Percentiles rank a stretch among this genome's conserved stretches.
These are phyloP conservation scores for Hypoxylon sp. DNA, from an alignment of 2,329 filamentous ascomycete genomes.

Conservation along the genomic window DNA sequence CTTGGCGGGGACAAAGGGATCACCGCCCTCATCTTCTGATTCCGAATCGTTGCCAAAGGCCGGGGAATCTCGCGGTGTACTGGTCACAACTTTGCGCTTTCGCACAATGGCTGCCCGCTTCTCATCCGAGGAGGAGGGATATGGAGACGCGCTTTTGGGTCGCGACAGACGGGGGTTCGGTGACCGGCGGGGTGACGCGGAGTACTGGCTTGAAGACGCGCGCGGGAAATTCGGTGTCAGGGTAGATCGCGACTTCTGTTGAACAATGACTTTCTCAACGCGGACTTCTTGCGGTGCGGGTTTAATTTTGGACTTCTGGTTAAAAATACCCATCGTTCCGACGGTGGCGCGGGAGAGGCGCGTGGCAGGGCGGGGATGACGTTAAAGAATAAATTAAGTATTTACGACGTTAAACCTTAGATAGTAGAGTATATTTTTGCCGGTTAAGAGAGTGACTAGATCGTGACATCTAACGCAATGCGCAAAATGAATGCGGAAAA, in stretches of 20 bases:
- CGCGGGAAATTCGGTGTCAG: constrained; percentile 43
- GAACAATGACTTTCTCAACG: constrained; percentile 67
- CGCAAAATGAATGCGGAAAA: constrained; percentile 26
- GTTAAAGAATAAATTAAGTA: constrained; percentile 7
- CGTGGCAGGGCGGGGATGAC: constrained; percentile 14
- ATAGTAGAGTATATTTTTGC: background rate
- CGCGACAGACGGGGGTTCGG: constrained; percentile 58
- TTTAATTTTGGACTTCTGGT: constrained; percentile 66
- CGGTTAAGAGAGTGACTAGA: constrained; percentile 8
- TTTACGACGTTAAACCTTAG: constrained; percentile 5
- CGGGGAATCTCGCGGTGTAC: constrained; percentile 60
- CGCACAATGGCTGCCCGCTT: constrained; percentile 52
- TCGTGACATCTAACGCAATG: constrained; percentile 24
- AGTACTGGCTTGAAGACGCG: constrained; percentile 46
- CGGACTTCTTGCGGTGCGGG: constrained; percentile 65
- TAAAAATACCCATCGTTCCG: constrained; percentile 59
- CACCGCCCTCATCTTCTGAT: constrained; percentile 66
- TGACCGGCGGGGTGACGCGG: constrained; percentile 58
- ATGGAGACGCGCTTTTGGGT: constrained; percentile 59
- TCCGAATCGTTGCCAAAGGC: constrained; percentile 65
- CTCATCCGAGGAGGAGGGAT: constrained; percentile 54
- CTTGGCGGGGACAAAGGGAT: constrained; percentile 68
- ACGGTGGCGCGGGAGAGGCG: constrained; percentile 22
- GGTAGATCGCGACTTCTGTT: constrained; percentile 51
- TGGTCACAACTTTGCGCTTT: constrained; percentile 64